phyloP scores from a whole-genome alignment of 768 basidiomycete species.

The Mycena albidolilacea region DNA sequence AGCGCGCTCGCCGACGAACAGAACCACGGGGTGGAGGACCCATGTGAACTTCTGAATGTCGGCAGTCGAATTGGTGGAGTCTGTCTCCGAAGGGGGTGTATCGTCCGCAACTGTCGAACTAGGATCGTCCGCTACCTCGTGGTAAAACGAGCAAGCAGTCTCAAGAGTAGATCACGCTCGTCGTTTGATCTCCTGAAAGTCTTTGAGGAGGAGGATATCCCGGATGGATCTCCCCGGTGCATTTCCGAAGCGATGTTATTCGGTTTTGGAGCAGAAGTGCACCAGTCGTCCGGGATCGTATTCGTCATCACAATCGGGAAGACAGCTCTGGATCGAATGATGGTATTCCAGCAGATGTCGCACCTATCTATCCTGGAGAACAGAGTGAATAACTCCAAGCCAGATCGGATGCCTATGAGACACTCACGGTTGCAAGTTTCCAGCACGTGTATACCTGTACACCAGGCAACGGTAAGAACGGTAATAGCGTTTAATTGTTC shows the following conservation, averaged over 20 bases:
- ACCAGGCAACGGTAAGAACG: no score
- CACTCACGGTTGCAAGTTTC: slow-evolving; percentile 23
- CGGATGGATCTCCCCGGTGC: slow-evolving; percentile 1
- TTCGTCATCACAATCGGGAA: slow-evolving; percentile 21
- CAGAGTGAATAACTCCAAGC: neutral
- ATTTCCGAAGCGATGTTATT: slow-evolving; percentile 19
- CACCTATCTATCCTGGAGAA: neutral
- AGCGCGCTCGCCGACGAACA: neutral
- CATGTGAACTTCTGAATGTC: no score
- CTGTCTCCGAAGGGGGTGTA: neutral
- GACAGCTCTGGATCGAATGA: slow-evolving; percentile 14
- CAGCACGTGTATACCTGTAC: neutral
- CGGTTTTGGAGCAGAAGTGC: slow-evolving; percentile 26
- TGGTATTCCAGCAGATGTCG: neutral
- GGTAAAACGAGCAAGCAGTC: neutral
- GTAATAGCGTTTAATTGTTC: no score
- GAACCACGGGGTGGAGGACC: slow-evolving; percentile 15
- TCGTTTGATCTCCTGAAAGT: slow-evolving; percentile 2
- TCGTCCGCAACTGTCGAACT: neutral
- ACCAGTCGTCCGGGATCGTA: slow-evolving; percentile 5
- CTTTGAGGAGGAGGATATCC: slow-evolving; percentile 26
- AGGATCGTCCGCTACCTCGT: neutral
- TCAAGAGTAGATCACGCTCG: neutral
- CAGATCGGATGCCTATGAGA: neutral
- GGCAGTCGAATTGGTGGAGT: neutral